Percentiles rank a stretch among this genome's conserved stretches.
Conservation (phyloP, 169 alveolate genomes). For the Babesia sp. region DNA sequence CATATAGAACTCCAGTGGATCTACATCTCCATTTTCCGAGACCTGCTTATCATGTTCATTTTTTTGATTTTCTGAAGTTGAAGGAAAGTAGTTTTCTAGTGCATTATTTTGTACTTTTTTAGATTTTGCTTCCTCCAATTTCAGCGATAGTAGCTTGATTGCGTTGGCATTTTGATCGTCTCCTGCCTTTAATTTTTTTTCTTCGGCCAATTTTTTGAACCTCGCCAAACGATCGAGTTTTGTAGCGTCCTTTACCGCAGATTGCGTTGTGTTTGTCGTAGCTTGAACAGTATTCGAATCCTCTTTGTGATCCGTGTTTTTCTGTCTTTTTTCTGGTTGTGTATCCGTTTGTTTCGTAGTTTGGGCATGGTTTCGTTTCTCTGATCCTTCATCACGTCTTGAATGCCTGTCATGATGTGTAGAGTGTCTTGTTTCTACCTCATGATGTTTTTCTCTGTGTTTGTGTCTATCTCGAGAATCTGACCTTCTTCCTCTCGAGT, state of each 20-base stretch:
- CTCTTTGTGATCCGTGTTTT: background rate
- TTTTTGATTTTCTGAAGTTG: slow-evolving; percentile 9
- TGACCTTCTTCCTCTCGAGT: slow-evolving; percentile 11
- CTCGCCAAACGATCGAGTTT: slow-evolving; percentile 59
- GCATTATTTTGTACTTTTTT: slow-evolving; percentile 28
- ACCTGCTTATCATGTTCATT: slow-evolving; percentile 13
- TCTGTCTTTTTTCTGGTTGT: background rate
- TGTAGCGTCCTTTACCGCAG: slow-evolving; percentile 29
- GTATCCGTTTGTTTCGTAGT: background rate
- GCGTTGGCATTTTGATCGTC: background rate
- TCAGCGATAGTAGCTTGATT: slow-evolving; percentile 34
- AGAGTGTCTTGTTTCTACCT: no score
- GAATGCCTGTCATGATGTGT: background rate
- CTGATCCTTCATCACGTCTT: background rate
- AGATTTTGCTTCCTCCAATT: slow-evolving; percentile 13
- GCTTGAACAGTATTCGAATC: background rate
- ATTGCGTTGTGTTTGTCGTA: background rate
- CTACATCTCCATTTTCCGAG: slow-evolving; percentile 27
- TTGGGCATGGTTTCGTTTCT: background rate
- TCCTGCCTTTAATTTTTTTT: background rate
- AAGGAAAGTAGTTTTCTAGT: slow-evolving; percentile 35
- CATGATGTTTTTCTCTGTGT: background rate
- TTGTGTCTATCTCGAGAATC: slow-evolving; percentile 11
- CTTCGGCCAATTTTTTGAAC: slow-evolving; percentile 66
- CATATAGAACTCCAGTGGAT: slow-evolving; percentile 57